A percentile compares a stretch with the other conserved stretches of the same genome.
phyloP scores from a whole-genome alignment of 2,329 filamentous ascomycete species.

The Teratosphaeriaceae sp. region DNA sequence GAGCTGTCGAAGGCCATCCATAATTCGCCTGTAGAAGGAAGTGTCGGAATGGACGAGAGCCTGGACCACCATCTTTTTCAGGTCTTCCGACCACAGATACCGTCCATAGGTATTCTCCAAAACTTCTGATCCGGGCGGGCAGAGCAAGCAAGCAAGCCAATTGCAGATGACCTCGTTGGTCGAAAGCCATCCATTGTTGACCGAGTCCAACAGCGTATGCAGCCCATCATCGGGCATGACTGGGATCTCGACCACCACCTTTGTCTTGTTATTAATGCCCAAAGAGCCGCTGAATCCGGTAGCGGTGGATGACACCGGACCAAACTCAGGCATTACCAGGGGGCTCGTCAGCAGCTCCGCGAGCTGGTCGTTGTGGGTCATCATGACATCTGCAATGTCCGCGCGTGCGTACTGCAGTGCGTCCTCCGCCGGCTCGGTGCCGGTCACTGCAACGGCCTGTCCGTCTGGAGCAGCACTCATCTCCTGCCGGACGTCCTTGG shows the following conservation, averaged over 20 bases:
- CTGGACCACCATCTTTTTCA: constrained; percentile 50
- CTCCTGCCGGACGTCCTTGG: constrained; percentile 23
- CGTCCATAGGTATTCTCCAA: constrained; percentile 40
- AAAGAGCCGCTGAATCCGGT: constrained; percentile 9
- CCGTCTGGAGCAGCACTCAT: constrained; percentile 11
- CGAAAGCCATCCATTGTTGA: constrained; percentile 44
- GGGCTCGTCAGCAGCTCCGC: constrained; percentile 20
- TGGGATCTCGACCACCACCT: constrained; percentile 9
- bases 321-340: no score
- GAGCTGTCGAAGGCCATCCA: not conserved
- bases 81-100: constrained; percentile 48
- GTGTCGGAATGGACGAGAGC: constrained; percentile 50
- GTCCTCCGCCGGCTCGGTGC: not conserved
- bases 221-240: constrained; percentile 29
- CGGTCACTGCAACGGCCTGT: constrained; percentile 2
- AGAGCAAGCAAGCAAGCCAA: constrained; percentile 49
- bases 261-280: constrained; percentile 10
- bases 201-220: constrained; percentile 33
- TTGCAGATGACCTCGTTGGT: constrained; percentile 46
- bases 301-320: constrained; percentile 5
- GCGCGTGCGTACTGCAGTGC: constrained; percentile 15
- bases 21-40: constrained; percentile 35
- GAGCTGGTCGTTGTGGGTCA: constrained; percentile 22
- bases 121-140: constrained; percentile 28
- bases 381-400: constrained; percentile 22